phyloP scores from a whole-genome alignment of 257 asterid species.

The Solanum etuberosum region DNA sequence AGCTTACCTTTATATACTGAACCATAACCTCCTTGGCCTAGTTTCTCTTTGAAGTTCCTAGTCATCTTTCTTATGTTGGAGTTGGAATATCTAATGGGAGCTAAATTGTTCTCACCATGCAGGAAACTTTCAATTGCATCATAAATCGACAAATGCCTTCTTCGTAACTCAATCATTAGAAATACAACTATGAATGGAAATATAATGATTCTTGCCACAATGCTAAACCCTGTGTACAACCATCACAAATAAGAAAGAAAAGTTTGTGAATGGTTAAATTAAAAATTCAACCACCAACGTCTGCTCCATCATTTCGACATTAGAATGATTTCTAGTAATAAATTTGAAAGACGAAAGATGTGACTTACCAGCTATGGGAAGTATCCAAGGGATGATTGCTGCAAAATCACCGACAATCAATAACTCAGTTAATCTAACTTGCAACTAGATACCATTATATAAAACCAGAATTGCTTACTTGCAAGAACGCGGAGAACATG shows the following conservation, averaged over 20 bases:
- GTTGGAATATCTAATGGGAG: slow-evolving; percentile 11
- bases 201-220: not conserved
- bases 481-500: not conserved
- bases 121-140: slow-evolving; percentile 8
- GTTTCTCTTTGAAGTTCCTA: slow-evolving; percentile 1
- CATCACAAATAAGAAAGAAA: not conserved
- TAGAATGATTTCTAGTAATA: not conserved
- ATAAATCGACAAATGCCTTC: not conserved
- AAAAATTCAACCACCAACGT: no score
- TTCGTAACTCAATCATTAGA: not conserved
- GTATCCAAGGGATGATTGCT: not conserved
- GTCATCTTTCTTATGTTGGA: slow-evolving; percentile 6
- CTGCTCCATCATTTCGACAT: not conserved
- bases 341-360: not conserved
- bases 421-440: not conserved
- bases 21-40: slow-evolving; percentile 6
- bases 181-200: not conserved
- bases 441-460: not conserved
- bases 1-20: not conserved
- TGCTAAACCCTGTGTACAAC: not conserved
- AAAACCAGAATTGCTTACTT: not conserved
- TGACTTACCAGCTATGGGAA: not conserved
- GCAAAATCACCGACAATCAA: not conserved
- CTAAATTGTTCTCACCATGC: not conserved
- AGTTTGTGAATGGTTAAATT: no score